Conservation (phyloP, 129 eudicot species). For the Glebionis coronaria region DNA sequence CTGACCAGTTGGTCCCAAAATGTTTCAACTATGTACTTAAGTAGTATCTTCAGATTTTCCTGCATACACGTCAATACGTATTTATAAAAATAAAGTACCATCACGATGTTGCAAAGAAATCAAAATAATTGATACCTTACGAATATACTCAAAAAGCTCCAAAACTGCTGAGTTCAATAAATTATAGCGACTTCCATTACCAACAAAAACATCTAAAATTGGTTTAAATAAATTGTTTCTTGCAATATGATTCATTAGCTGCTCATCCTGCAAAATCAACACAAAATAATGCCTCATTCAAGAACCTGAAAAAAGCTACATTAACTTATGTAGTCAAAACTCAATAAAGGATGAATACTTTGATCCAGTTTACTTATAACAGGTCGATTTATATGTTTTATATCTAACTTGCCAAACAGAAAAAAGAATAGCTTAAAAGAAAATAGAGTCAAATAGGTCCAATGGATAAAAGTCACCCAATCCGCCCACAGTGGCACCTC, state of each 20-base stretch:
- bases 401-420: no score
- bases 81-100: conserved; percentile 10
- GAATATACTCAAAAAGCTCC: conserved; percentile 82
- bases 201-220: conserved; percentile 76
- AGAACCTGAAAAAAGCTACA: conserved; percentile 1
- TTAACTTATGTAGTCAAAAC: not conserved
- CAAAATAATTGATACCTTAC: conserved; percentile 55
- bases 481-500: no score
- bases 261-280: conserved; percentile 72
- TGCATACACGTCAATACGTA: conserved; percentile 33
- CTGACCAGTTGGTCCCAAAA: conserved; percentile 72
- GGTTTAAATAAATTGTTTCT: conserved; percentile 79
- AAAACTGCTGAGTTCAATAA: conserved; percentile 86
- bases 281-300: conserved; percentile 15
- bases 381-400: no score
- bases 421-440: no score
- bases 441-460: no score
- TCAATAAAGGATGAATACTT: not conserved
- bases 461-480: no score
- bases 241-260: conserved; percentile 66
- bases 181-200: conserved; percentile 83
- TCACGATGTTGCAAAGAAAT: not conserved
- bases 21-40: conserved; percentile 73
- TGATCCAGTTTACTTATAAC: no score
- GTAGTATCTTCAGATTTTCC: conserved; percentile 67